A percentile compares a stretch with the other conserved stretches of the same genome.
phyloP scores from a whole-genome alignment of 2,329 filamentous ascomycete species.

The Aspergillus ochraceus region DNA sequence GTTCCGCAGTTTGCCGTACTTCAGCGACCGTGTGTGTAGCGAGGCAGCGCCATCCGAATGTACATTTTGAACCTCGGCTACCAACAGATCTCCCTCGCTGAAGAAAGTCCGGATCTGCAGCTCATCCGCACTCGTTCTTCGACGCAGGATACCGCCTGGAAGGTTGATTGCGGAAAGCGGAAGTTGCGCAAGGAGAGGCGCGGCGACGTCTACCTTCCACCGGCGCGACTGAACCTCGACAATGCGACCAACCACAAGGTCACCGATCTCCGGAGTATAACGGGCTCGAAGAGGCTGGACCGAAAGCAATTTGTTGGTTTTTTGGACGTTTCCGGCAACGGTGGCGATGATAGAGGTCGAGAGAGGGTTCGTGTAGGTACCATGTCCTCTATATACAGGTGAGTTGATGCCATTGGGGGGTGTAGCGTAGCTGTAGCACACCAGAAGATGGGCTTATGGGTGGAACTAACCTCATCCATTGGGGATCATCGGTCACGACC shows the following conservation, averaged over 20 bases:
- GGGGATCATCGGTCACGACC: conserved; percentile 82
- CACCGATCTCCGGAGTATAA: conserved; percentile 94
- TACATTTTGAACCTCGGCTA: conserved; percentile 91
- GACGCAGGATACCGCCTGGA: conserved; percentile 86
- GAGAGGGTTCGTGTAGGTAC: conserved; percentile 71
- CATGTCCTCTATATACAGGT: conserved; percentile 69
- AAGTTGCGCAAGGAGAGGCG: conserved; percentile 79
- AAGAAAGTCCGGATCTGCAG: conserved; percentile 98
- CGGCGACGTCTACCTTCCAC: conserved; percentile 94
- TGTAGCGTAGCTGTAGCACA: neutral
- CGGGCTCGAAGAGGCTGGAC: conserved; percentile 86
- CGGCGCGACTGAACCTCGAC: conserved; percentile 89
- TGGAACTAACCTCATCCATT: conserved; percentile 73
- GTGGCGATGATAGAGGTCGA: conserved; percentile 76
- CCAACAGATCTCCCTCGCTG: conserved; percentile 86
- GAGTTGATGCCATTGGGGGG: neutral
- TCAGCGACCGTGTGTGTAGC: conserved; percentile 84
- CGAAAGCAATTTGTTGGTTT: conserved; percentile 95
- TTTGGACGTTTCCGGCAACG: conserved; percentile 83
- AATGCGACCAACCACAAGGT: conserved; percentile 90
- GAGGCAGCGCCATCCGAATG: conserved; percentile 82
- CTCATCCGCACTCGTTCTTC: conserved; percentile 92
- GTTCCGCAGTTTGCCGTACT: conserved; percentile 94
- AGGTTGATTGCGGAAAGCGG: conserved; percentile 90
- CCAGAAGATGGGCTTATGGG: conserved; percentile 30